Evolutionary conservation across 2,329 filamentous ascomycete genomes (phyloP).

Genomic region (Talaromyces sp.): DNA sequence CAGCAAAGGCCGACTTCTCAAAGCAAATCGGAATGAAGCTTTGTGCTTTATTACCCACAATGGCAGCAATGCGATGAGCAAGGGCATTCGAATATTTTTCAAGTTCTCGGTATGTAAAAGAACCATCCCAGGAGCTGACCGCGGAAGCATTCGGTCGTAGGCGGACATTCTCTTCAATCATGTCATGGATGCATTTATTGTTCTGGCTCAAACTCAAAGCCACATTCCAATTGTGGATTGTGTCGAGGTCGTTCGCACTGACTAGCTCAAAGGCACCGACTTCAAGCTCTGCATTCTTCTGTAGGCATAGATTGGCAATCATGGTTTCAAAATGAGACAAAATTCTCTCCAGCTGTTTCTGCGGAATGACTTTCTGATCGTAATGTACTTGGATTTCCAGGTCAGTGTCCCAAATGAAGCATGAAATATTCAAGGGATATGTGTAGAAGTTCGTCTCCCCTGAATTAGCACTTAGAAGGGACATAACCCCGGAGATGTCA

Average conservation of each 20-base stretch:
- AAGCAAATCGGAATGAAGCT: conserved; percentile 18
- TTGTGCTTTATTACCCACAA: conserved; percentile 20
- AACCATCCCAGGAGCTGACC: conserved; percentile 28
- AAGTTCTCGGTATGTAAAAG: conserved; percentile 29
- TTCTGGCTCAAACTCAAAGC: conserved; percentile 9
- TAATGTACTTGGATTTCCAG: conserved; percentile 7
- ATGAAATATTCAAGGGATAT: conserved; percentile 9
- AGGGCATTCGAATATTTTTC: conserved; percentile 27
- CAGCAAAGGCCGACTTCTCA: conserved; percentile 14
- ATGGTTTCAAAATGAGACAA: conserved; percentile 8
- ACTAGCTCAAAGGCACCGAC: neutral
- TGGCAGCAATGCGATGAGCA: conserved; percentile 23
- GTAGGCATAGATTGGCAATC: conserved; percentile 2
- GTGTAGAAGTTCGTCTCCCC: conserved; percentile 11
- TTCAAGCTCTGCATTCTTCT: neutral
- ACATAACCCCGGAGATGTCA: conserved; percentile 29
- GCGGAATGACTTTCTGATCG: conserved; percentile 1
- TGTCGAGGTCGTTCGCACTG: neutral
- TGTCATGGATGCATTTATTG: conserved; percentile 9
- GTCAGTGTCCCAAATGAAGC: conserved; percentile 9
- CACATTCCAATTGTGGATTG: conserved; percentile 4
- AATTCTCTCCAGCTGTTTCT: conserved; percentile 5
- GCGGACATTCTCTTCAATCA: conserved; percentile 2
- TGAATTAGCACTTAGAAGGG: conserved; percentile 8
- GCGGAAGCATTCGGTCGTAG: conserved; percentile 21